phyloP scores from a whole-genome alignment of 768 basidiomycete species.

The Suillus subaureus region DNA sequence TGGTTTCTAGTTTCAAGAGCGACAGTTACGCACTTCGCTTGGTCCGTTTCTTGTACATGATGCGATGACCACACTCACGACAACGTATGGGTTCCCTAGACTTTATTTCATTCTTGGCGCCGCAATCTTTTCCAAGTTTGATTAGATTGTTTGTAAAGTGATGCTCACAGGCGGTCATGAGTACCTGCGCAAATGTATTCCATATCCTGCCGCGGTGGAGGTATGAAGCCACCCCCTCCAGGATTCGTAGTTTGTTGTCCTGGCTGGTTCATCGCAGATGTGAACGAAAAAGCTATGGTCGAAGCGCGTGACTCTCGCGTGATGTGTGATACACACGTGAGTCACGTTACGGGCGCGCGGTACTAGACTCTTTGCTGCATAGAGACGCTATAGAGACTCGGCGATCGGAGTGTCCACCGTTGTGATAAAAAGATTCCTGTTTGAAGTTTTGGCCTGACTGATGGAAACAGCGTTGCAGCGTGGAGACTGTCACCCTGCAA shows the following conservation, averaged over 20 bases:
- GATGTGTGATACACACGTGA: conserved; percentile 16
- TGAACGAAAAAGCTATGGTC: conserved; percentile 7
- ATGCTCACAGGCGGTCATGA: conserved; percentile 20
- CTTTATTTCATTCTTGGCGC: conserved; percentile 89
- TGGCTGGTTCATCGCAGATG: conserved; percentile 43
- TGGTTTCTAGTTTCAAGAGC: not conserved
- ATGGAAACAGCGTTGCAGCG: not conserved
- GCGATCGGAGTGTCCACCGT: not conserved
- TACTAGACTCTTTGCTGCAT: not conserved
- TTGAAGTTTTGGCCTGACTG: not conserved
- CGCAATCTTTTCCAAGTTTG: conserved; percentile 65
- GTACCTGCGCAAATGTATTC: conserved; percentile 87
- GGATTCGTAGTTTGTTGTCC: conserved; percentile 33
- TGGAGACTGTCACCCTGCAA: conserved; percentile 7
- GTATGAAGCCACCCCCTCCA: conserved; percentile 33
- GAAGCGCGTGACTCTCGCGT: conserved; percentile 18
- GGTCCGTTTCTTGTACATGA: conserved; percentile 98
- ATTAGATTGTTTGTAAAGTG: conserved; percentile 16
- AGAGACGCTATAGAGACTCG: conserved; percentile 2
- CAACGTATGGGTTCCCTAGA: conserved; percentile 93
- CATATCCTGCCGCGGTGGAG: conserved; percentile 61
- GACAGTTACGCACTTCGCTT: conserved; percentile 74
- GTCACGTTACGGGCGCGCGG: not conserved
- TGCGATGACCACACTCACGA: conserved; percentile 94
- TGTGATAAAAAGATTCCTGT: not conserved